Evolutionary conservation across 208 protist species (phyloP).

Genomic region (Vickermania ingenoplastis): DNA sequence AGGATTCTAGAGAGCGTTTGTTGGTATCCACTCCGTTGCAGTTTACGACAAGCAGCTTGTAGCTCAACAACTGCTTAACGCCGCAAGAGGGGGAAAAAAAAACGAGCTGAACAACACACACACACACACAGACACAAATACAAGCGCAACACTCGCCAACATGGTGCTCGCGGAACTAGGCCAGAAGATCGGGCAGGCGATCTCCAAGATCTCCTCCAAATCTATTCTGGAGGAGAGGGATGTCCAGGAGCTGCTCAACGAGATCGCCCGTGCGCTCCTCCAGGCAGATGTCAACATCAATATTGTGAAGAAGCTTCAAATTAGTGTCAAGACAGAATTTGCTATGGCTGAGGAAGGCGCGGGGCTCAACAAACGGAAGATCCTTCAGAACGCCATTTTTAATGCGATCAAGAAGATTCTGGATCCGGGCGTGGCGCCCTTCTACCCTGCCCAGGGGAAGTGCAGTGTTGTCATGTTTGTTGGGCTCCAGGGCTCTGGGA

Average conservation of each 20-base stretch:
- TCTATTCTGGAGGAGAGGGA: conserved; percentile 93
- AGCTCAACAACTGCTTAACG: no score
- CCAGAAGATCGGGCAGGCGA: conserved; percentile 88
- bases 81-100: no score
- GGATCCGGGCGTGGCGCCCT: conserved; percentile 95
- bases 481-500: conserved; percentile 96
- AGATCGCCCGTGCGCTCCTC: conserved; percentile 93
- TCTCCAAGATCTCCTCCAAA: conserved; percentile 85
- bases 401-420: conserved; percentile 94
- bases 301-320: conserved; percentile 89
- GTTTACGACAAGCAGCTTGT: no score
- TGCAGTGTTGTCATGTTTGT: conserved; percentile 99
- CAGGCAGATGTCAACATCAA: conserved; percentile 96
- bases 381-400: conserved; percentile 95
- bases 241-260: conserved; percentile 92
- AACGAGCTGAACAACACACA: no score
- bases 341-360: conserved; percentile 89
- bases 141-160: conserved; percentile 5
- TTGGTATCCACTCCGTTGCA: no score
- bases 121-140: no score
- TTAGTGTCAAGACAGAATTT: conserved; percentile 89
- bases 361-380: conserved; percentile 94
- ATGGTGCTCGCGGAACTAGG: conserved; percentile 93
- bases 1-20: no score
- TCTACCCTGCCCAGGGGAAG: conserved; percentile 92